Base-by-base conservation (phyloP, 2,329 filamentous ascomycete genomes). In the Aspergillus pseudoglaucus region DNA sequence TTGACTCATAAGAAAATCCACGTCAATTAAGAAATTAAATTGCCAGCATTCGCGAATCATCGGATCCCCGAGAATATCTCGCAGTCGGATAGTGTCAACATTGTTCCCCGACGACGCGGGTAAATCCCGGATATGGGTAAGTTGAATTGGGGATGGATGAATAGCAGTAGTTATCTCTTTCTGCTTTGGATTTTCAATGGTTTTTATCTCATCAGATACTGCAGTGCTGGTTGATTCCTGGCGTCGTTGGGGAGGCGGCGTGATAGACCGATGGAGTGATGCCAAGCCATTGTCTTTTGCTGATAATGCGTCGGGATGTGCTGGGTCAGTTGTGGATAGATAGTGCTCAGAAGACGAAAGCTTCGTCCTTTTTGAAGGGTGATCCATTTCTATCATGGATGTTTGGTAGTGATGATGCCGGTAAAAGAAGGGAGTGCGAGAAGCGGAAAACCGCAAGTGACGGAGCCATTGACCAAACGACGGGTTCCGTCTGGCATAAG, bases 401-500 rank as follows among this genome's bases (percentile, higher is more conserved):
- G 15, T 30, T 43, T 4, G 17, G 25, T 18, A 6, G 10, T 45
- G 32, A 6, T 23, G n/a, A 18, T 23, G 43, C 6, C 8, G 23
- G 42, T 18, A 30, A n/a, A 32, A 33, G 4, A 44, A 20, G 23
- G 20, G 43, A 25, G 10, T 18, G 15, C 82, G 65, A 85, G 85
- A 77, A 15, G 40, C 10, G 37, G 37, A 22, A 18, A 18, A 5
- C 37, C 37, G 37, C 8, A 15, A 39, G 17, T 39, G 9, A 15
- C 17, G 37, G 17, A 12, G 18, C 37, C 33, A 35, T 4, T n/a
- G 0, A 95, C 64, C 0, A 85, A 90, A 38, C 73, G 73, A 14
- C 88, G 80, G 48, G 95, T 86, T 62, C 94, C 88, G 46, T 87
- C 78, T 0, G 85, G 74, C 0, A 88, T 91, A 35, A 4, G 37